Conservation (phyloP, 2,329 filamentous ascomycete species). For the Fusarium sterilihyphosum region DNA sequence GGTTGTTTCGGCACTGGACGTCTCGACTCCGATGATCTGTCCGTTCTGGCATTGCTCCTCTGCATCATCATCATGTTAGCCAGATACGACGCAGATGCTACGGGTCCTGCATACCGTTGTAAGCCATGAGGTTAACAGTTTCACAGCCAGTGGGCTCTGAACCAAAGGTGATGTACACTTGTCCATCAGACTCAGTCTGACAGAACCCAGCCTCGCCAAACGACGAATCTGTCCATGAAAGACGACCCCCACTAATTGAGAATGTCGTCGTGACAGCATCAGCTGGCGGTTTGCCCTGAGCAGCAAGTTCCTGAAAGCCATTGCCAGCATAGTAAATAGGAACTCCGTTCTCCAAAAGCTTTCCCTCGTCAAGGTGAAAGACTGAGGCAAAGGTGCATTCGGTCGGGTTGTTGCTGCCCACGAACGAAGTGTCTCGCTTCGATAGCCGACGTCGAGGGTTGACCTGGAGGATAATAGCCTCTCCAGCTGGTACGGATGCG, state of each 20-base stretch:
- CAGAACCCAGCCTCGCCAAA: conserved; percentile 4
- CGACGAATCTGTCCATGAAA: neutral
- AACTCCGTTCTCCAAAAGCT: neutral
- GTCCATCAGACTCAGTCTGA: neutral
- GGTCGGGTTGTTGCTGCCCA: neutral
- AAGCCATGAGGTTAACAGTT: neutral
- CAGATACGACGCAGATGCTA: too few relatives aligned
- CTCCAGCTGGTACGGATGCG: neutral
- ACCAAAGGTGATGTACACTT: conserved; percentile 11
- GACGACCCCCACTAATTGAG: neutral
- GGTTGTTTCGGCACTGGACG: neutral
- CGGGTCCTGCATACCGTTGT: neutral
- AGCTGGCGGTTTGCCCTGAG: neutral
- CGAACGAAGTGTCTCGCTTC: neutral
- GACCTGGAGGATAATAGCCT: neutral
- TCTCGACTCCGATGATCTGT: neutral
- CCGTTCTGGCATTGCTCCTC: conserved; percentile 16
- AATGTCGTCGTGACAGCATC: neutral
- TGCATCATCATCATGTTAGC: neutral
- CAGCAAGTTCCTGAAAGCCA: neutral
- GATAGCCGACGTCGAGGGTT: neutral
- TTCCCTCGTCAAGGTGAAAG: neutral
- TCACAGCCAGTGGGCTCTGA: neutral
- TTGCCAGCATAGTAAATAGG: neutral
- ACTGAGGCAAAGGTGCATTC: neutral